Base-by-base conservation (phyloP, 768 basidiomycete species). In the Collybiopsis luxurians region DNA sequence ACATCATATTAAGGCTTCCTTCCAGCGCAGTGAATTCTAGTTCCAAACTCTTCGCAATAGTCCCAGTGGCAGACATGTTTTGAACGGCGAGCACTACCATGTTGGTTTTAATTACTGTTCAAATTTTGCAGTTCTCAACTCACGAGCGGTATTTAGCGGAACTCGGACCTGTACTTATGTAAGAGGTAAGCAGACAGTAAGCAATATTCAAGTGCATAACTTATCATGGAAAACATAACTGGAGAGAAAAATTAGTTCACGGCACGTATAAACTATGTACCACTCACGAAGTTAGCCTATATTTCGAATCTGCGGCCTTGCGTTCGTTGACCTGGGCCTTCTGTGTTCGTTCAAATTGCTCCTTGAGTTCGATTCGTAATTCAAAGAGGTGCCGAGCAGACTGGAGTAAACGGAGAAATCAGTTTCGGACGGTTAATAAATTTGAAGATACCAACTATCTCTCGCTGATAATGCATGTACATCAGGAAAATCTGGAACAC, bases 401-500 rank as follows among this genome's bases (percentile, higher is more conserved):
- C 54, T 55, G 28, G n/a, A 17, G 19, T 30, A 7, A 23, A 4
- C 7, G 11, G 36, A 0, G 24, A 26, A 27, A 6, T 47, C 24
- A 23, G 46, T n/a, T 47, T 23, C 19, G 19, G n/a, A 23, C 27
- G 12, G 27, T 10, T 11, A 13, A 9, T 26, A 13, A 55, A 10
- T 10, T 42, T 12, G 12, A 13, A 26, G 23, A 28, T 30, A 24
- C 43, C 19, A 60, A 82, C 84, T 43, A 72, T 80, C 69, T 87
- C 86, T 45, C 80, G 75, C 73, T 80, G 81, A 60, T 85, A 87
- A 67, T 86, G 84, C 3, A 89, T 81, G 65, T 88, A 92, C 19
- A 95, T 81, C 58, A 96, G 72, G 69, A 95, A 93, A 3, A 73
- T 77, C 59, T 93, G 89, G 68, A 89, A 95, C n/a, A 90, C 64